phyloP scores from a whole-genome alignment of 129 eudicot genomes.

The Helianthus annuus region DNA sequence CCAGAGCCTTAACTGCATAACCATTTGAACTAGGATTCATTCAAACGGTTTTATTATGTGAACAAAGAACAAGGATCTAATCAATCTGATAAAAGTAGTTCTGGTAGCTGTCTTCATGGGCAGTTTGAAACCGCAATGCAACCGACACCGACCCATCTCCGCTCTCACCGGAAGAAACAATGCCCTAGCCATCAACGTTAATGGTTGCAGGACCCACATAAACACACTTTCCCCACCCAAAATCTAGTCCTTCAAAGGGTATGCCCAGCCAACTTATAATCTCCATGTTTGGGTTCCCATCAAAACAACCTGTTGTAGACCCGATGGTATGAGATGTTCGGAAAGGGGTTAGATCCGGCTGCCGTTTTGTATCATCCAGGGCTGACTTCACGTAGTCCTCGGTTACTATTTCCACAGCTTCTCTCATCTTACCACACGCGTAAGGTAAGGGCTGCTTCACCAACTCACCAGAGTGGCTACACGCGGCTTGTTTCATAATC shows the following conservation, averaged over 20 bases:
- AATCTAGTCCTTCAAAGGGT: conserved; percentile 11
- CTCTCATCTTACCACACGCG: conserved; percentile 20
- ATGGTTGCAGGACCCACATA: conserved; percentile 14
- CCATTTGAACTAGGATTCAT: too few species aligned
- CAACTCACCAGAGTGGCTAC: neutral
- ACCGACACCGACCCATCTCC: conserved; percentile 15
- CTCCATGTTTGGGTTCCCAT: conserved; percentile 24
- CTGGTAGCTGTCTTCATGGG: conserved; percentile 1
- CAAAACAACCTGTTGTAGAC: conserved; percentile 3
- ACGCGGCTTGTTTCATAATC: conserved; percentile 6
- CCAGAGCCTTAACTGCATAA: too few species aligned
- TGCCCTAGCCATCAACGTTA: neutral
- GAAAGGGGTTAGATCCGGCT: neutral
- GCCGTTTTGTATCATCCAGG: neutral
- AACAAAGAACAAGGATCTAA: neutral
- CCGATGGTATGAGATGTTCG: neutral
- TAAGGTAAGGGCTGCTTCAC: conserved; percentile 9
- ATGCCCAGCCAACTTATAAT: conserved; percentile 14
- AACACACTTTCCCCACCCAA: conserved; percentile 17
- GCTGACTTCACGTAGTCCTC: conserved; percentile 18
- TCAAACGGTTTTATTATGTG: too few species aligned
- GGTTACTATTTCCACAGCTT: conserved; percentile 9
- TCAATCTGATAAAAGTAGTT: conserved; percentile 6
- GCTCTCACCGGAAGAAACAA: neutral
- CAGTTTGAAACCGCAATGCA: conserved; percentile 12